Evolutionary conservation across 768 basidiomycete genomes (phyloP).

Genomic region (Boletus rubroflammeus): DNA sequence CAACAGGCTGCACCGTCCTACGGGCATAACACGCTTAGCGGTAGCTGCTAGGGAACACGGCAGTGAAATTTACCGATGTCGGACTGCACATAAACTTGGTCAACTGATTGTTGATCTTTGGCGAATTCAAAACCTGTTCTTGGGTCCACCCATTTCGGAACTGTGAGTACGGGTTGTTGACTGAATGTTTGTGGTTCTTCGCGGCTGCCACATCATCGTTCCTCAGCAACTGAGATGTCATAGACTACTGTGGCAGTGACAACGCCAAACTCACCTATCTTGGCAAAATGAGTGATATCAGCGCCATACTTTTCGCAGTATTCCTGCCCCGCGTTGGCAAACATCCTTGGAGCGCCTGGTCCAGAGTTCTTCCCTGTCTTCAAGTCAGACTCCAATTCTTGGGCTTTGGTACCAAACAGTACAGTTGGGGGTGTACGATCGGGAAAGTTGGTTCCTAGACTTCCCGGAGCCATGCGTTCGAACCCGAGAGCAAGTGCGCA

Average conservation of each 20-base stretch:
- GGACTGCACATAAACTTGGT: conserved; percentile 89
- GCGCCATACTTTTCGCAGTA: conserved; percentile 76
- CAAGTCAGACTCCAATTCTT: conserved; percentile 46
- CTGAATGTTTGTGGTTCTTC: conserved; percentile 80
- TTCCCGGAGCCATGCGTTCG: conserved; percentile 79
- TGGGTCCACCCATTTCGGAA: conserved; percentile 76
- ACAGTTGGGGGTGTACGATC: conserved; percentile 46
- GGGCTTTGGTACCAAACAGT: conserved; percentile 41
- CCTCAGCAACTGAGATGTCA: conserved; percentile 1
- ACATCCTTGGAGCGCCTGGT: conserved; percentile 68
- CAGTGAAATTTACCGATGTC: conserved; percentile 51
- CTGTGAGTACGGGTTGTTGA: conserved; percentile 84
- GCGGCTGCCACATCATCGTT: conserved; percentile 45
- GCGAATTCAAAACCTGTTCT: conserved; percentile 63
- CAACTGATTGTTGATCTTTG: conserved; percentile 66
- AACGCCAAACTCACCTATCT: conserved; percentile 54
- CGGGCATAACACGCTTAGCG: not conserved
- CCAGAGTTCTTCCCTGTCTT: conserved; percentile 58
- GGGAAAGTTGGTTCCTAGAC: conserved; percentile 62
- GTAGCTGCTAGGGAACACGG: not conserved
- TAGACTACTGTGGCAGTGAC: not conserved
- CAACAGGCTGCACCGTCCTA: conserved; percentile 77
- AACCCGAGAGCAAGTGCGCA: conserved; percentile 84
- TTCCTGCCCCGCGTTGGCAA: conserved; percentile 69
- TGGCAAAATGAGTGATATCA: conserved; percentile 61